Percentiles rank a stretch among this genome's conserved stretches.
Conservation (phyloP, 2,329 filamentous ascomycete species). For the Endothia cerciana region DNA sequence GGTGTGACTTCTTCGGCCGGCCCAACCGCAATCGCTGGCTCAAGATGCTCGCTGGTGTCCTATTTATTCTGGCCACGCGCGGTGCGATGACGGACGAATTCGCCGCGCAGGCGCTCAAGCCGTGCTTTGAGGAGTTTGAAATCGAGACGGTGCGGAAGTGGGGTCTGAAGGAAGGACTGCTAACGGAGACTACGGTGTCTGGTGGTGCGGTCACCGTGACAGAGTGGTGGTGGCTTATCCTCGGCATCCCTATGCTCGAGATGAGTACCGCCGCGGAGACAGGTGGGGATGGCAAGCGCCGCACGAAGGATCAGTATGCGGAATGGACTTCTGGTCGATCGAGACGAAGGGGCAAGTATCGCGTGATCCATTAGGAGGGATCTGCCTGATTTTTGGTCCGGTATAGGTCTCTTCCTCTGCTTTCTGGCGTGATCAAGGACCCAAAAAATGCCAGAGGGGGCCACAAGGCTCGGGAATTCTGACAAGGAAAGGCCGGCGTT, state of each 20-base stretch:
- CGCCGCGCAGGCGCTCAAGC: conserved; percentile 59
- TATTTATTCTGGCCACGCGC: conserved; percentile 65
- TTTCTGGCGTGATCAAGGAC: not conserved
- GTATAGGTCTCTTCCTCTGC: not conserved
- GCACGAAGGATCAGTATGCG: conserved; percentile 22
- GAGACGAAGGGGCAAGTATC: conserved; percentile 24
- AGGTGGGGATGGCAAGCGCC: not conserved
- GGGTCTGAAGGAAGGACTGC: conserved; percentile 57
- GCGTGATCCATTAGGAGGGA: conserved; percentile 14
- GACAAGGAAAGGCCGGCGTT: not conserved
- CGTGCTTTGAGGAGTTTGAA: conserved; percentile 66
- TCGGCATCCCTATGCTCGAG: conserved; percentile 41
- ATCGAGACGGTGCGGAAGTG: conserved; percentile 61
- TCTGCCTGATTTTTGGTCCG: not conserved
- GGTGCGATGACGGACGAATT: conserved; percentile 58
- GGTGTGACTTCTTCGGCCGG: conserved; percentile 70
- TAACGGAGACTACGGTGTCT: conserved; percentile 46
- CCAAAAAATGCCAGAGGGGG: not conserved
- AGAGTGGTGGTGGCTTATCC: conserved; percentile 72
- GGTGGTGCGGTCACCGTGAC: conserved; percentile 40
- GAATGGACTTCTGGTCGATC: conserved; percentile 17
- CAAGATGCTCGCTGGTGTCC: conserved; percentile 63
- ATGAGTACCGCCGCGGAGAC: conserved; percentile 7
- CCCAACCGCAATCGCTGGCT: conserved; percentile 65
- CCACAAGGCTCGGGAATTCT: not conserved